Evolutionary conservation across 2,329 filamentous ascomycete genomes (phyloP), one percentile per base, ranked within the genome.

Genomic region (Macroventuria anomochaeta): DNA sequence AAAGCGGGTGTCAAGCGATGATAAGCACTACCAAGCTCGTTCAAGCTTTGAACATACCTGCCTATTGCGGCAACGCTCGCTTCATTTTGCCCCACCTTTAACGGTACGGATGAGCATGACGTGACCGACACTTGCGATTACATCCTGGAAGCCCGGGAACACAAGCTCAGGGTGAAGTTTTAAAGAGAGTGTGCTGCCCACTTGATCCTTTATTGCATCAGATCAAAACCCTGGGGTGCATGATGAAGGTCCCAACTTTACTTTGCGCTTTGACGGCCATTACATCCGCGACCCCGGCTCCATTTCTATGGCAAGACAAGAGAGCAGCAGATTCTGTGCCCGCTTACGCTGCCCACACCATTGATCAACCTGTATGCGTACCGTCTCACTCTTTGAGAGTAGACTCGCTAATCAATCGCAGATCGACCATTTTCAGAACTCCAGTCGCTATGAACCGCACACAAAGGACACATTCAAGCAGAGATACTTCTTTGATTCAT

Each of bases 401-500:
- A 5, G 6, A 12, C 4, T 15, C 33, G 11, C 54, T 56, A 23
- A 47, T 18, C 7, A 6, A 17, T 3, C 21, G 10, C 57, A 76
- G 65, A 79, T 81, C 57, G 79, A 81, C 57, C 79, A 81, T 64
- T 80, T 80, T 40, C 78, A 75, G 7, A 53, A 75, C n/a, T 71
- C 67, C 31, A 57, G 67, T n/a, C 65, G 67, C 7, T 80, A 79
- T 62, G 61, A 62, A 11, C 76, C 74, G 4, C 78, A 76, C 58
- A 74, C 74, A 11, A 76, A 77, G 52, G 79, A 72, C 15, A 85
- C 81, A 1, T 85, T 84, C 64, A 75, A 76, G 42, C 82, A 84
- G 65, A 77, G 81, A 39, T 85, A 82, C 64, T 83, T 80, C 62
- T 80, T 83, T 38, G 81, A 82, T 57, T 73, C 76, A 5, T 77